These are phyloP conservation scores for Polytrichum formosum DNA, from an alignment of 225 moss, liverwort and hornwort species.

Conservation along the genomic window DNA sequence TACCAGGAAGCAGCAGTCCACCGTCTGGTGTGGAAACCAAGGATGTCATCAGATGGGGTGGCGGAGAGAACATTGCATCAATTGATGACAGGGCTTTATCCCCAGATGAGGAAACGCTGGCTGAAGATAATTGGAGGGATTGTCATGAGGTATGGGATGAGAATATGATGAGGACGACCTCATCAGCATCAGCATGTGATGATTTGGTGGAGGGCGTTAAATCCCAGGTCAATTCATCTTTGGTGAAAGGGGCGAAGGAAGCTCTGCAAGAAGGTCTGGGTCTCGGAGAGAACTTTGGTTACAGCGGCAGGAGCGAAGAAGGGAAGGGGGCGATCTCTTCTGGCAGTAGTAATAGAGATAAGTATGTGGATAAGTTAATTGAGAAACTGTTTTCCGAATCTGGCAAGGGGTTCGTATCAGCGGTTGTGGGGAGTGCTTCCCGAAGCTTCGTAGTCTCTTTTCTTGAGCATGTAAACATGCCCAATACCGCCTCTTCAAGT, in stretches of 20 bases:
- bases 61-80: slow-evolving; percentile 7
- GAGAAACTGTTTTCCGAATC: slow-evolving; percentile 84
- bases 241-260: slow-evolving; percentile 33
- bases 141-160: slow-evolving; percentile 30
- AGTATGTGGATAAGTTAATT: slow-evolving; percentile 55
- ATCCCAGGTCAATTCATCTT: slow-evolving; percentile 37
- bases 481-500: neutral
- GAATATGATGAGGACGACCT: too few relatives aligned
- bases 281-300: slow-evolving; percentile 8
- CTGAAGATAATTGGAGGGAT: slow-evolving; percentile 20
- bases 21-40: slow-evolving; percentile 23
- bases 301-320: slow-evolving; percentile 14
- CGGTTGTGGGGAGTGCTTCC: slow-evolving; percentile 83
- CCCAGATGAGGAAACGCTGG: slow-evolving; percentile 29
- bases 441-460: slow-evolving; percentile 76
- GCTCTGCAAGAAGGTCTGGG: slow-evolving; percentile 35
- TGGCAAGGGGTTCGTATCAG: slow-evolving; percentile 80
- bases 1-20: slow-evolving; percentile 10
- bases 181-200: slow-evolving; percentile 8
- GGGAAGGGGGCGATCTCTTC: slow-evolving; percentile 4
- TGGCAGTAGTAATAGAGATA: slow-evolving; percentile 32
- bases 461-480: slow-evolving; percentile 46
- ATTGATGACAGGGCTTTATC: slow-evolving; percentile 35
- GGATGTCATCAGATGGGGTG: slow-evolving; percentile 25
- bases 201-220: slow-evolving; percentile 19